These are phyloP conservation scores for Pleurotus platypus DNA, from an alignment of 768 basidiomycete genomes.

Conservation along the genomic window DNA sequence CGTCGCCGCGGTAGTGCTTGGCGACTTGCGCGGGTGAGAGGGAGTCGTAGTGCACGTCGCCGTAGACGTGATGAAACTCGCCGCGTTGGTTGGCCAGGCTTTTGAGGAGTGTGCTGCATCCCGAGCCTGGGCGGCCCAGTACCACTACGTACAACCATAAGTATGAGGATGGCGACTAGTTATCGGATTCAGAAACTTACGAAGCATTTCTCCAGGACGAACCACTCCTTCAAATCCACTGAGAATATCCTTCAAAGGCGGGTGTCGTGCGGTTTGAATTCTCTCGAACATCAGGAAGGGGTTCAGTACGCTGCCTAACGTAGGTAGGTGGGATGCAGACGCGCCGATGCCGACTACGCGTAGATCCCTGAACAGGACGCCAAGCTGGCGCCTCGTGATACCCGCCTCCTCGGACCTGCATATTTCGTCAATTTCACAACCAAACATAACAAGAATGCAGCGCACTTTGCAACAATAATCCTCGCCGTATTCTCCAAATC, in stretches of 20 bases:
- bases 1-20: conserved; percentile 72
- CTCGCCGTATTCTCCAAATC: conserved; percentile 3
- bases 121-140: conserved; percentile 80
- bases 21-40: conserved; percentile 61
- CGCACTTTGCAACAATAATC: not conserved
- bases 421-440: not conserved
- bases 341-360: conserved; percentile 48
- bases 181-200: conserved; percentile 32
- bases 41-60: conserved; percentile 74
- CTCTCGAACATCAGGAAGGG: conserved; percentile 32
- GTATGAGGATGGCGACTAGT: not conserved
- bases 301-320: conserved; percentile 51
- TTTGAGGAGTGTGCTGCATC: conserved; percentile 83
- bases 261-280: conserved; percentile 47
- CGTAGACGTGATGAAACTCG: conserved; percentile 65
- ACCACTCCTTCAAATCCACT: conserved; percentile 61
- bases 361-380: conserved; percentile 48
- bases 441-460: not conserved
- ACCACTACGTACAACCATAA: conserved; percentile 48
- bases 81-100: conserved; percentile 71
- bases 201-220: conserved; percentile 72
- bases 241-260: conserved; percentile 61
- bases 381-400: conserved; percentile 36
- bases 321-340: conserved; percentile 40
- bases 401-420: conserved; percentile 7